Evolutionary conservation across 2,329 filamentous ascomycete species (phyloP).

Genomic region (Metarhizium robertsii): DNA sequence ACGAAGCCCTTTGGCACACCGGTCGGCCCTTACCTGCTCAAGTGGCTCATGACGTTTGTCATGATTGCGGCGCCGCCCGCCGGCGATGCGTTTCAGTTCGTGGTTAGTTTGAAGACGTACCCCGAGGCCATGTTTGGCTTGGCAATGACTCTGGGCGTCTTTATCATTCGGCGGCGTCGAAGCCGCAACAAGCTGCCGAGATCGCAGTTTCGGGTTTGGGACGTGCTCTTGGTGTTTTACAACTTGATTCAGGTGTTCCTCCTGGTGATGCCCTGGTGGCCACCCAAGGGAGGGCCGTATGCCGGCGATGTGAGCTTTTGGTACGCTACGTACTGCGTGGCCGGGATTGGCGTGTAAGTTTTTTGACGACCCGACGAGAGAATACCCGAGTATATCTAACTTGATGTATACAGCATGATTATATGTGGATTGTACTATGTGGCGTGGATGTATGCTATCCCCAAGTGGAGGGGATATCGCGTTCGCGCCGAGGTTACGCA

Average conservation of each 20-base stretch:
- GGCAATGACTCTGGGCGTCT: slow-evolving; percentile 46
- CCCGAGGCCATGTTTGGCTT: slow-evolving; percentile 49
- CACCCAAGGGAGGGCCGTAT: slow-evolving; percentile 47
- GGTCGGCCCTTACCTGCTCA: slow-evolving; percentile 46
- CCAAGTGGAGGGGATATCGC: slow-evolving; percentile 40
- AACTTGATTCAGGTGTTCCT: slow-evolving; percentile 51
- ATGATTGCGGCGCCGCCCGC: slow-evolving; percentile 53
- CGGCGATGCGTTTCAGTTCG: slow-evolving; percentile 57
- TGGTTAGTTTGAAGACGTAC: slow-evolving; percentile 50
- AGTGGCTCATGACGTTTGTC: slow-evolving; percentile 46
- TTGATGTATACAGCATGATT: slow-evolving; percentile 28
- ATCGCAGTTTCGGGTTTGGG: slow-evolving; percentile 50
- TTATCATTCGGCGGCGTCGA: slow-evolving; percentile 46
- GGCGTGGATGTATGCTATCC: slow-evolving; percentile 48
- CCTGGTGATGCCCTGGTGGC: slow-evolving; percentile 64
- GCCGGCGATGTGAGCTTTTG: slow-evolving; percentile 63
- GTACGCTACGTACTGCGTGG: slow-evolving; percentile 61
- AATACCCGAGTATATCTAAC: neutral
- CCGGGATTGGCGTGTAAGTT: slow-evolving; percentile 55
- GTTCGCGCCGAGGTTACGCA: slow-evolving; percentile 46
- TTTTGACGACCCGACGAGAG: neutral
- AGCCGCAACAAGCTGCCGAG: slow-evolving; percentile 36
- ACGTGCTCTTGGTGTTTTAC: slow-evolving; percentile 47
- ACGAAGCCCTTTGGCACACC: slow-evolving; percentile 56
- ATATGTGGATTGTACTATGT: slow-evolving; percentile 49